phyloP scores from a whole-genome alignment of 2,329 filamentous ascomycete species.

The Xylariaceae sp. region DNA sequence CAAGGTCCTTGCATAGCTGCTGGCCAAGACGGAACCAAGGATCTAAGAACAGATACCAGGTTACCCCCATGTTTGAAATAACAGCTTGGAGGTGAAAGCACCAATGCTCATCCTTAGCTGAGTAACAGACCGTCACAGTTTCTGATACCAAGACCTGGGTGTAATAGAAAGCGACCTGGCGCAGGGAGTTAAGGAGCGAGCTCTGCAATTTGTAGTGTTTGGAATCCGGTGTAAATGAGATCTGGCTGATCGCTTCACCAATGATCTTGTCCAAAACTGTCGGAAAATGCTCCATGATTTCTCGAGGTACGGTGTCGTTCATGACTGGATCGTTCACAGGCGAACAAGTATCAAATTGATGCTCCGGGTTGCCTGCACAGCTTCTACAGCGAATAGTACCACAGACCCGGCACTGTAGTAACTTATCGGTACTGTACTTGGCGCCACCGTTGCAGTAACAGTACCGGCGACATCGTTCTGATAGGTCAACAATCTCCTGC shows the following conservation, averaged over 20 bases:
- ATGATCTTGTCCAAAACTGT: slow-evolving; percentile 24
- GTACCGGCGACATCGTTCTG: slow-evolving; percentile 39
- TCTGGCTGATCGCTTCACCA: background rate
- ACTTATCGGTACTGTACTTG: slow-evolving; percentile 39
- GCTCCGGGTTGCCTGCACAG: slow-evolving; percentile 50
- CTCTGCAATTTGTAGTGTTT: background rate
- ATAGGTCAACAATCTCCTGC: slow-evolving; percentile 23
- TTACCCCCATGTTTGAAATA: slow-evolving; percentile 29
- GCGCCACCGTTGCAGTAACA: slow-evolving; percentile 46
- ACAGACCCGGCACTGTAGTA: slow-evolving; percentile 45
- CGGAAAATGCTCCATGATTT: slow-evolving; percentile 35
- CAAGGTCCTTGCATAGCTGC: slow-evolving; percentile 7
- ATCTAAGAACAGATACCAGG: slow-evolving; percentile 37
- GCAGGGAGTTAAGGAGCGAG: slow-evolving; percentile 17
- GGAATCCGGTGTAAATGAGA: slow-evolving; percentile 6
- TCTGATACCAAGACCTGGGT: slow-evolving; percentile 36
- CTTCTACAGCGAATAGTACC: slow-evolving; percentile 45
- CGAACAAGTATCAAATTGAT: slow-evolving; percentile 33
- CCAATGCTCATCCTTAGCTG: slow-evolving; percentile 16
- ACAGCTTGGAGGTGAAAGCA: slow-evolving; percentile 34
- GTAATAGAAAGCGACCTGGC: slow-evolving; percentile 35
- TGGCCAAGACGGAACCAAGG: slow-evolving; percentile 22
- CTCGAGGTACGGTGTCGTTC: slow-evolving; percentile 26
- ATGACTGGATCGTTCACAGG: slow-evolving; percentile 29
- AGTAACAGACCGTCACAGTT: slow-evolving; percentile 36